Conservation (phyloP, 2,329 filamentous ascomycete species). For the Apiospora kogelbergensis region DNA sequence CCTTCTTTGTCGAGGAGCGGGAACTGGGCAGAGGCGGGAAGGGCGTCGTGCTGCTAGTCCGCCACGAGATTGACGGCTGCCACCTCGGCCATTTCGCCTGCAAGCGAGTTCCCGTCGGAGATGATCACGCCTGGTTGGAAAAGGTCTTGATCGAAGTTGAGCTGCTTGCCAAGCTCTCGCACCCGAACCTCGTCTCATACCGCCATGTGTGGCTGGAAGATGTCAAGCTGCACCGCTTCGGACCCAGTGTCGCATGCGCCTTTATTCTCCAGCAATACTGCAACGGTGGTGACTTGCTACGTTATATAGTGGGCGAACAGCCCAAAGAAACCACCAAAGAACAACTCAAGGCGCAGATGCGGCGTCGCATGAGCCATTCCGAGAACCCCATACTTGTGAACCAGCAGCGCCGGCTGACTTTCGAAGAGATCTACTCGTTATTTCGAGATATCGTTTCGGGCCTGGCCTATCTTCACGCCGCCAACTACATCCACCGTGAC, state of each 20-base stretch:
- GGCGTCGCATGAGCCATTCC: constrained; percentile 71
- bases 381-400: constrained; percentile 55
- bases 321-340: constrained; percentile 71
- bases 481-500: constrained; percentile 94
- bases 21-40: constrained; percentile 89
- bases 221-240: constrained; percentile 78
- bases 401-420: constrained; percentile 51
- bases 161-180: constrained; percentile 84
- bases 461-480: constrained; percentile 81
- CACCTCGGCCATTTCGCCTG: constrained; percentile 89
- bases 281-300: constrained; percentile 86
- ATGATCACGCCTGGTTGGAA: constrained; percentile 93
- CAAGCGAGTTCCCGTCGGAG: constrained; percentile 92
- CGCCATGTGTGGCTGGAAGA: constrained; percentile 97
- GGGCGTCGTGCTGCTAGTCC: constrained; percentile 90
- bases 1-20: constrained; percentile 87
- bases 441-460: constrained; percentile 95
- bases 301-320: constrained; percentile 74
- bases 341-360: constrained; percentile 83
- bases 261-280: constrained; percentile 99
- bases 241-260: constrained; percentile 87
- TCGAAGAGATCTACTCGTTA: constrained; percentile 95
- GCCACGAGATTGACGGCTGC: constrained; percentile 88
- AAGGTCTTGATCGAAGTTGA: constrained; percentile 94
- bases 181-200: constrained; percentile 94